These are phyloP conservation scores for Aspergillus ustus DNA, from an alignment of 2,329 filamentous ascomycete genomes.

Conservation along the genomic window DNA sequence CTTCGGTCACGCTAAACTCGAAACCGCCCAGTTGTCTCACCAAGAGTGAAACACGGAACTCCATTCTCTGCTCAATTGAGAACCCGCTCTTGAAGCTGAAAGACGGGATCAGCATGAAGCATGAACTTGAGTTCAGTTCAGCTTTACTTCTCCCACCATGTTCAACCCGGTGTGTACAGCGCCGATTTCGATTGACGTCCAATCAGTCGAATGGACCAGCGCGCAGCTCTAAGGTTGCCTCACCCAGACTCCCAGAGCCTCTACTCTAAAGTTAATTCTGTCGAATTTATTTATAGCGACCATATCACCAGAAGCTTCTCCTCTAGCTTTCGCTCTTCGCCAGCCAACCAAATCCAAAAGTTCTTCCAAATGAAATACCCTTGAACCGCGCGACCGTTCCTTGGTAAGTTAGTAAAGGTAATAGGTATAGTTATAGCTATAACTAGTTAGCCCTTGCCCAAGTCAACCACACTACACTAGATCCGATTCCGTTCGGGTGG, in stretches of 20 bases:
- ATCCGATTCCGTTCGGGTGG: neutral
- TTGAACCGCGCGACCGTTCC: neutral
- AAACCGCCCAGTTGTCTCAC: conserved; percentile 7
- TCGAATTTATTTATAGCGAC: neutral
- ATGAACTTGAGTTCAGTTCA: neutral
- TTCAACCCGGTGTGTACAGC: neutral
- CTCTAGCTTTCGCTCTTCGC: neutral
- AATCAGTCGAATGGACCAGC: too few relatives aligned
- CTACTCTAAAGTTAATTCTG: neutral
- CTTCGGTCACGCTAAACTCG: neutral
- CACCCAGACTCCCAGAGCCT: neutral
- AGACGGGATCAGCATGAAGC: neutral
- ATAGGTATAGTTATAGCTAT: too few relatives aligned
- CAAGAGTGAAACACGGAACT: conserved; percentile 6
- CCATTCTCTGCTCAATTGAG: neutral
- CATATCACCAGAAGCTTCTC: neutral
- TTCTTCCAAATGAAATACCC: neutral
- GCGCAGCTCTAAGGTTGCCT: too few relatives aligned
- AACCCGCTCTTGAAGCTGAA: neutral
- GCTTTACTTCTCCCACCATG: neutral
- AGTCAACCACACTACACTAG: neutral
- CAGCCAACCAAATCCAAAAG: neutral
- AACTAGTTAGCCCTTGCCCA: too few relatives aligned
- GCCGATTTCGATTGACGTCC: neutral
- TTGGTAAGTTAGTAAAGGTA: neutral